These are phyloP conservation scores for Ichthyophthirius multifiliis DNA, from an alignment of 169 alveolate genomes.

Conservation along the genomic window DNA sequence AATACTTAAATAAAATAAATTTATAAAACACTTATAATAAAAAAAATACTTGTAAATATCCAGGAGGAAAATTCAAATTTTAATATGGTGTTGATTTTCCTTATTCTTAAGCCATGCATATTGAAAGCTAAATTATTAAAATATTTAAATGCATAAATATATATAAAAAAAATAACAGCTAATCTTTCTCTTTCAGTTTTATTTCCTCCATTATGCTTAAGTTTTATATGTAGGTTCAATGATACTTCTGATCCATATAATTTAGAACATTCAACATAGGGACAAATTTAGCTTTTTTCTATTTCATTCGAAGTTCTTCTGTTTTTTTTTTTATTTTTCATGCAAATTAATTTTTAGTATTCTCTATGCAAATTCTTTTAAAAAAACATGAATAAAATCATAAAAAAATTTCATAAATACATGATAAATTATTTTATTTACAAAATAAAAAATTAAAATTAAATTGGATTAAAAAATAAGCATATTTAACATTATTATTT, in stretches of 20 bases:
- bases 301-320: slow-evolving; percentile 53
- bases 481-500: too few relatives aligned
- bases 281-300: slow-evolving; percentile 52
- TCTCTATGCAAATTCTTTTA: slow-evolving; percentile 7
- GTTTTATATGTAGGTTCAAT: slow-evolving; percentile 66
- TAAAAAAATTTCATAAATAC: background rate
- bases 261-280: slow-evolving; percentile 61
- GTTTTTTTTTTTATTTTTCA: slow-evolving; percentile 41
- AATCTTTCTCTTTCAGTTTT: slow-evolving; percentile 58
- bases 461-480: too few relatives aligned
- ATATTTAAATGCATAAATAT: background rate
- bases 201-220: slow-evolving; percentile 67
- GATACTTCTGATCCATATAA: slow-evolving; percentile 70
- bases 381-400: background rate
- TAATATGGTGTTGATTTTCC: slow-evolving; percentile 17
- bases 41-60: slow-evolving; percentile 26
- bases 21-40: background rate
- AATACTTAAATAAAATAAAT: background rate
- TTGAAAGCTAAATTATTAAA: background rate
- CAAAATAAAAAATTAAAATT: too few relatives aligned
- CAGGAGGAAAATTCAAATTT: slow-evolving; percentile 35
- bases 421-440: too few relatives aligned
- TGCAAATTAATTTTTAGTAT: background rate
- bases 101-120: slow-evolving; percentile 12
- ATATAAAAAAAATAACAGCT: slow-evolving; percentile 24